Evolutionary conservation across 2,329 filamentous ascomycete genomes (phyloP).

Genomic region (Fusarium xylarioides): DNA sequence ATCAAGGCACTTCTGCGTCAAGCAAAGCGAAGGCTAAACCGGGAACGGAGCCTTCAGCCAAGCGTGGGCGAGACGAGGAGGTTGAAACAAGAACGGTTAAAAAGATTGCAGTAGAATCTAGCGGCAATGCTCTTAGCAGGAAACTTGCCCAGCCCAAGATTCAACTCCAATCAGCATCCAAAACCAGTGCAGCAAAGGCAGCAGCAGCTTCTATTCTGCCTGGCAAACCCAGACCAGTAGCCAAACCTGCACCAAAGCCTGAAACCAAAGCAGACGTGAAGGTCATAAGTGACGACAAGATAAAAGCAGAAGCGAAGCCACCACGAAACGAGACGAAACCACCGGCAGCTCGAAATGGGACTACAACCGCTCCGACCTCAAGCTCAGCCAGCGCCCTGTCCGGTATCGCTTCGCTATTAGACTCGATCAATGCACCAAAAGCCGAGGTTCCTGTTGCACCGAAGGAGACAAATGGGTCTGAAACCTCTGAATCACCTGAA

Average conservation of each 20-base stretch:
- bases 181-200: constrained; percentile 45
- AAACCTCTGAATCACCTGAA: constrained; percentile 72
- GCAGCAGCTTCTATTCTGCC: constrained; percentile 53
- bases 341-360: constrained; percentile 42
- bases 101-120: constrained; percentile 54
- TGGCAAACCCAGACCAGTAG: constrained; percentile 56
- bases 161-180: constrained; percentile 45
- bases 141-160: constrained; percentile 51
- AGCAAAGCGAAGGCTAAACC: constrained; percentile 51
- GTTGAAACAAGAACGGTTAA: constrained; percentile 52
- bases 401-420: constrained; percentile 64
- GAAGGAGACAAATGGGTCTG: constrained; percentile 58
- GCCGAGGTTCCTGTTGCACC: constrained; percentile 55
- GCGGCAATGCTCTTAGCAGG: constrained; percentile 50
- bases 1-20: constrained; percentile 52
- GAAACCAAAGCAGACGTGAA: constrained; percentile 43
- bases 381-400: constrained; percentile 50
- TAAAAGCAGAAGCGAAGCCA: constrained; percentile 43
- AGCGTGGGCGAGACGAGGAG: constrained; percentile 54
- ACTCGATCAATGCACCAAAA: constrained; percentile 58
- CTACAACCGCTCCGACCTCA: constrained; percentile 32
- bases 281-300: constrained; percentile 45
- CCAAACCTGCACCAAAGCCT: constrained; percentile 54
- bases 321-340: constrained; percentile 45
- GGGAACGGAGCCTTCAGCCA: constrained; percentile 43